A percentile compares a stretch with the other conserved stretches of the same genome.
These are phyloP conservation scores for Fennellomyces sp. DNA, from an alignment of 371 early-diverging fungal genomes.

Conservation along the genomic window DNA sequence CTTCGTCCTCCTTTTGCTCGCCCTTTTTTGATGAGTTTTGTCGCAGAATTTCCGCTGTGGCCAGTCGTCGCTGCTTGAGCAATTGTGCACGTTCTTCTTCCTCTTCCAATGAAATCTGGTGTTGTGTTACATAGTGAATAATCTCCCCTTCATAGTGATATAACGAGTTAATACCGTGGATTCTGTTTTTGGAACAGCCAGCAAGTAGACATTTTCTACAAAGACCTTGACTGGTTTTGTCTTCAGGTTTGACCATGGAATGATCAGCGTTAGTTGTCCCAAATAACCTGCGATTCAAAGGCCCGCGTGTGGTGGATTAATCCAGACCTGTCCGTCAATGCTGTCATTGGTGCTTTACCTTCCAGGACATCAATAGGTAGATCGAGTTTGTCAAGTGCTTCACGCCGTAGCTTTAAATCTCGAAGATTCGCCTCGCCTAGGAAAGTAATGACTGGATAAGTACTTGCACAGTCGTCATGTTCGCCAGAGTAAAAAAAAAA, in stretches of 20 bases:
- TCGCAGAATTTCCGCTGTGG: slow-evolving; percentile 75
- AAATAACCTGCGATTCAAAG: slow-evolving; percentile 59
- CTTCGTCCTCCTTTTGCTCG: slow-evolving; percentile 59
- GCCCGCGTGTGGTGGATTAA: no score
- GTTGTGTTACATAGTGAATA: not conserved
- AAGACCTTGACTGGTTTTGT: slow-evolving; percentile 80
- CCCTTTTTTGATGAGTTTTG: slow-evolving; percentile 41
- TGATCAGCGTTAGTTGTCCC: slow-evolving; percentile 78
- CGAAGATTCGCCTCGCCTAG: slow-evolving; percentile 85
- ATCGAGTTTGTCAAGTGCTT: slow-evolving; percentile 83
- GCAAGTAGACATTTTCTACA: slow-evolving; percentile 76
- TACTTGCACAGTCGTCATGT: not conserved
- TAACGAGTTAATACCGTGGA: slow-evolving; percentile 30
- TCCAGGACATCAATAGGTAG: slow-evolving; percentile 84
- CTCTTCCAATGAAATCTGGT: slow-evolving; percentile 61
- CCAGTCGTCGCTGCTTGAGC: slow-evolving; percentile 82
- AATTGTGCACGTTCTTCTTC: slow-evolving; percentile 84
- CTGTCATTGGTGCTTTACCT: slow-evolving; percentile 46
- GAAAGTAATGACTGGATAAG: slow-evolving; percentile 1
- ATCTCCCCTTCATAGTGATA: not conserved
- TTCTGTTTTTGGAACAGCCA: slow-evolving; percentile 75
- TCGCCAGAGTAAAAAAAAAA: not conserved
- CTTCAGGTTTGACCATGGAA: slow-evolving; percentile 90
- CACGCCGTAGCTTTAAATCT: slow-evolving; percentile 72
- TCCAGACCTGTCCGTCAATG: no score